These are phyloP conservation scores for Gossypium lobatum DNA, from an alignment of 441 rosid species.

Conservation along the genomic window DNA sequence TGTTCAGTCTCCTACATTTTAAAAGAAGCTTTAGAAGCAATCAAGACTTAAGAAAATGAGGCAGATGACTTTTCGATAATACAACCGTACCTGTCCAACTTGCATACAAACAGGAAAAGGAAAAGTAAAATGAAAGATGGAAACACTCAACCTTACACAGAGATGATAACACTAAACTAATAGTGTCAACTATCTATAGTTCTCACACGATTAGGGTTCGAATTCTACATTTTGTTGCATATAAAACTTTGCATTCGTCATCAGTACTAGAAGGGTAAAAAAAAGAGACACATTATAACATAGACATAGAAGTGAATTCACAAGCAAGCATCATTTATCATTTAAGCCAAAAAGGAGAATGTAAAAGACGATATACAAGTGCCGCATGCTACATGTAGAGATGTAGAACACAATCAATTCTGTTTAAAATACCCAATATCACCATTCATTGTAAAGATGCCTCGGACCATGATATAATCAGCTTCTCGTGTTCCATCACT, in stretches of 20 bases:
- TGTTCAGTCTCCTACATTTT: conserved; percentile 37
- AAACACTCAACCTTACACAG: not conserved
- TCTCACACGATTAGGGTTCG: not conserved
- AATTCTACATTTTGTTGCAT: too few species aligned
- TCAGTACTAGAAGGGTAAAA: not conserved
- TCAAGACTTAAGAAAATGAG: not conserved
- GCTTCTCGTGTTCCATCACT: too few species aligned
- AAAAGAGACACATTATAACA: not conserved
- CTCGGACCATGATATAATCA: not conserved
- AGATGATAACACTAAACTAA: not conserved
- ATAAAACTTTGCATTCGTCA: not conserved
- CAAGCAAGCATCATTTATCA: not conserved
- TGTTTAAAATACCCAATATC: not conserved
- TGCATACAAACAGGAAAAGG: not conserved
- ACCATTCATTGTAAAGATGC: not conserved
- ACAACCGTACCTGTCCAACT: not conserved
- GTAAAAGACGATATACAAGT: not conserved
- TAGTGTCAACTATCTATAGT: not conserved
- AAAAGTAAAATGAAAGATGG: not conserved
- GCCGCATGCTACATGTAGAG: not conserved
- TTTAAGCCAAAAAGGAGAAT: not conserved
- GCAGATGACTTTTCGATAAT: not conserved
- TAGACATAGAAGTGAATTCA: not conserved
- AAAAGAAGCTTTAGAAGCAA: conserved; percentile 11
- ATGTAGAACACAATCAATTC: not conserved